These are phyloP conservation scores for Azolla pinnata DNA, from an alignment of 75 land plant genomes.

Conservation along the genomic window DNA sequence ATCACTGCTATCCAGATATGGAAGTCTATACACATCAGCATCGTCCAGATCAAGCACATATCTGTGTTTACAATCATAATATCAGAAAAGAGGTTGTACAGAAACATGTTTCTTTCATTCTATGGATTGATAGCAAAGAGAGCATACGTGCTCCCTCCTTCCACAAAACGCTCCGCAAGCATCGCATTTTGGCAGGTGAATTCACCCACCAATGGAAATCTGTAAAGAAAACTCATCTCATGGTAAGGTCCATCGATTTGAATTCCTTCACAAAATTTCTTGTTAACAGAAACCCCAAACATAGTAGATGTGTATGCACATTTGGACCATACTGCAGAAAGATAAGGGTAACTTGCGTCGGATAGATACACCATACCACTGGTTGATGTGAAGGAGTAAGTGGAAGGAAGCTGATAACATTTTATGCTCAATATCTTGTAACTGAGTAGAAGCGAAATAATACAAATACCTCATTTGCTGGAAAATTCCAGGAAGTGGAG, in stretches of 20 bases:
- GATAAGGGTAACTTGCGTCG: too few species aligned
- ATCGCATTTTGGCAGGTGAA: conserved; percentile 93
- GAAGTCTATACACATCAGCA: conserved; percentile 91
- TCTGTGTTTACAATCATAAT: conserved; percentile 20
- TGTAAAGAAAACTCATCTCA: too few species aligned
- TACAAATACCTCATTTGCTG: conserved; percentile 52
- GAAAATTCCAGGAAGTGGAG: conserved; percentile 78
- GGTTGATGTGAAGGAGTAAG: too few species aligned
- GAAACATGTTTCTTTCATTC: neutral
- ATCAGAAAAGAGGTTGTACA: neutral
- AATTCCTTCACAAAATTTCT: too few species aligned
- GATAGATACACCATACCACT: too few species aligned
- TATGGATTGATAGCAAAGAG: conserved; percentile 3
- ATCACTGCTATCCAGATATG: conserved; percentile 80
- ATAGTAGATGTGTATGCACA: too few species aligned
- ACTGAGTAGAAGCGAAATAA: conserved; percentile 5
- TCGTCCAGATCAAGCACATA: conserved; percentile 88
- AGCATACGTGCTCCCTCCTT: conserved; percentile 97
- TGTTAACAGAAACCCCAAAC: too few species aligned
- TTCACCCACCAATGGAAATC: conserved; percentile 87
- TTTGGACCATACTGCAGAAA: too few species aligned
- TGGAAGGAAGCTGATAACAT: too few species aligned
- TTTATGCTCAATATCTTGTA: too few species aligned
- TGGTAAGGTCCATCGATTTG: too few species aligned
- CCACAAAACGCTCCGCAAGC: conserved; percentile 86